Percentiles rank a stretch among this genome's conserved stretches.
Evolutionary conservation across 768 basidiomycete genomes (phyloP).

Genomic region (Rhodosporidiobolus odoratus): DNA sequence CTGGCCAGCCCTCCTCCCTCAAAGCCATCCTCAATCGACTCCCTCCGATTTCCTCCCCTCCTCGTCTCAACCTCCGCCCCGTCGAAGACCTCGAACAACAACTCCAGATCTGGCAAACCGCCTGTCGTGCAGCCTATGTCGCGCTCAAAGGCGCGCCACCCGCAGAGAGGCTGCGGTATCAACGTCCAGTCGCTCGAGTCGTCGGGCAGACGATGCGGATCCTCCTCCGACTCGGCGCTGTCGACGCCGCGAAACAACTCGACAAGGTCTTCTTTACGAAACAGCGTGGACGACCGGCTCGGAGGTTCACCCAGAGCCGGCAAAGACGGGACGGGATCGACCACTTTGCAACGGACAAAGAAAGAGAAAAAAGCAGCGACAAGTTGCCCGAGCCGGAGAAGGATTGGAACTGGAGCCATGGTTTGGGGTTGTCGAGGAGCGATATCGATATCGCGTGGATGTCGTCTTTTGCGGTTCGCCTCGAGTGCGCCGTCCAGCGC

Average conservation of each 20-base stretch:
- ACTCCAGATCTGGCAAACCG: background rate
- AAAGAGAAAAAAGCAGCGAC: background rate
- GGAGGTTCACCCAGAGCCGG: no score
- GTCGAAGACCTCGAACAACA: background rate
- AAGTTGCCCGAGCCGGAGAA: background rate
- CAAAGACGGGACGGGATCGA: no score
- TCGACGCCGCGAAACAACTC: constrained; percentile 20
- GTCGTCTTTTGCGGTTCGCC: constrained; percentile 14
- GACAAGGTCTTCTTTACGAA: constrained; percentile 30
- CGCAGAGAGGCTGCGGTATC: no score
- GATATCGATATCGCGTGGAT: constrained; percentile 22
- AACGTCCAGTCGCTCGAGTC: constrained; percentile 4
- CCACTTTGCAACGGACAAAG: no score
- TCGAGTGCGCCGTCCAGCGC: background rate
- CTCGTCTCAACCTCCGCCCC: constrained; percentile 6
- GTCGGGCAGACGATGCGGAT: constrained; percentile 34
- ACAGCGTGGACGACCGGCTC: background rate
- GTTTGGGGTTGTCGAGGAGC: constrained; percentile 12
- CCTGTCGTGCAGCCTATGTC: background rate
- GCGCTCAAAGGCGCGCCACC: background rate
- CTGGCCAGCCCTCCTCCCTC: background rate
- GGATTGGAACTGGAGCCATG: background rate
- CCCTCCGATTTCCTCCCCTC: background rate
- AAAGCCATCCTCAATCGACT: background rate
- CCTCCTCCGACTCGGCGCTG: constrained; percentile 2